Conservation (phyloP, 257 asterid species). For the Jasminum sambac region DNA sequence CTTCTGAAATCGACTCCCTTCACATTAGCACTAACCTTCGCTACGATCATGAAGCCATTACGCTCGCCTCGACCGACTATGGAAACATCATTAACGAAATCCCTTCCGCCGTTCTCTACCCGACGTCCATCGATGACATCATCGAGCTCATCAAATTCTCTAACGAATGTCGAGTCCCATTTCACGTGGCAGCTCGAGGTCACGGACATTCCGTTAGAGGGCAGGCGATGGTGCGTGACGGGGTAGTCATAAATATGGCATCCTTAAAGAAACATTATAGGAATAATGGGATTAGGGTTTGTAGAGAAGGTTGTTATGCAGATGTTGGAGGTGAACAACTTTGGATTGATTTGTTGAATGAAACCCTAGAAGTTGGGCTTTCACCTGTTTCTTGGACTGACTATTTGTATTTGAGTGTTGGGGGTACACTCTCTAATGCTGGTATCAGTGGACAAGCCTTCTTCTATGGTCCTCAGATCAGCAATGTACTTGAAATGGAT, state of each 20-base stretch:
- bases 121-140: constrained; percentile 52
- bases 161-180: constrained; percentile 42
- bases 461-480: constrained; percentile 68
- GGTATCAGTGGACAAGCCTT: constrained; percentile 79
- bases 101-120: constrained; percentile 60
- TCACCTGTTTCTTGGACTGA: constrained; percentile 76
- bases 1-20: constrained; percentile 25
- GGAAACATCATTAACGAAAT: constrained; percentile 52
- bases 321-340: constrained; percentile 73
- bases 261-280: constrained; percentile 19
- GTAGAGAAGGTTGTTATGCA: constrained; percentile 47
- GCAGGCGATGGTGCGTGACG: constrained; percentile 62
- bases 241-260: constrained; percentile 69
- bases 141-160: constrained; percentile 42
- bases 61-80: constrained; percentile 49
- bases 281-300: constrained; percentile 39
- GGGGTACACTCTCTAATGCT: constrained; percentile 75
- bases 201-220: constrained; percentile 76
- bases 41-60: constrained; percentile 31
- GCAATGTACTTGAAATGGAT: constrained; percentile 65
- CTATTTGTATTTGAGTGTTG: constrained; percentile 63
- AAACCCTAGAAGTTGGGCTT: constrained; percentile 42
- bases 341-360: constrained; percentile 61
- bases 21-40: constrained; percentile 30
- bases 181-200: constrained; percentile 62